A percentile compares a stretch with the other conserved stretches of the same genome.
Evolutionary conservation across 345 rosid species (phyloP).

Genomic region (Eucalyptus pauciflora): DNA sequence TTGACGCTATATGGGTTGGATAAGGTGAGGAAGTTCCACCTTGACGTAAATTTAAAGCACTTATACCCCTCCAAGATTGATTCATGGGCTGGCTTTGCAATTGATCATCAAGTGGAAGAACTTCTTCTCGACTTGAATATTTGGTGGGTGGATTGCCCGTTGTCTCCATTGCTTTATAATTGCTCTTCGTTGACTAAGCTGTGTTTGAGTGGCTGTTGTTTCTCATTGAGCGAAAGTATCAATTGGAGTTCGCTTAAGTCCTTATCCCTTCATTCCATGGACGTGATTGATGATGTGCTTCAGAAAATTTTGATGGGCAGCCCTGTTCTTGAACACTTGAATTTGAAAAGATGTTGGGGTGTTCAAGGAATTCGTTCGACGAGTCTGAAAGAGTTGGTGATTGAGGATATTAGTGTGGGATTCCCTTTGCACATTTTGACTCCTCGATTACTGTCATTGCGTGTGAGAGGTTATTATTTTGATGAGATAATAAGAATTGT

Average conservation of each 20-base stretch:
- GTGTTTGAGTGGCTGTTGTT: neutral
- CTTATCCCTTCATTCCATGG: neutral
- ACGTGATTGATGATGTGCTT: neutral
- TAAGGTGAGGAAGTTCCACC: neutral
- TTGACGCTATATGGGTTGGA: neutral
- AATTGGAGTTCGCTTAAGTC: neutral
- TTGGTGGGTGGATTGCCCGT: accelerated
- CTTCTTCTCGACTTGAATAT: neutral
- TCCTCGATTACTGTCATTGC: neutral
- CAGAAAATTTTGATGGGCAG: neutral
- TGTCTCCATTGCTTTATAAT: neutral
- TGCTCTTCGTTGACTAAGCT: neutral
- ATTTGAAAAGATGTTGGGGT: neutral
- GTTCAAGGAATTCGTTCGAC: neutral
- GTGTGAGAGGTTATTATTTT: neutral
- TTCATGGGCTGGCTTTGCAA: neutral
- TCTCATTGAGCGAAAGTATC: neutral
- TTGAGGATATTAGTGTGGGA: neutral
- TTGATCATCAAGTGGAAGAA: neutral
- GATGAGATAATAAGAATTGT: neutral
- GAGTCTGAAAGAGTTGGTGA: neutral
- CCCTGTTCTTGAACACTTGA: neutral
- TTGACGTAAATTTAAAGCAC: neutral
- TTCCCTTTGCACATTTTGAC: neutral
- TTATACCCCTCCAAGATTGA: neutral